Base-by-base conservation (phyloP, 106 monocot genomes). In the Dendrobium nobile region DNA sequence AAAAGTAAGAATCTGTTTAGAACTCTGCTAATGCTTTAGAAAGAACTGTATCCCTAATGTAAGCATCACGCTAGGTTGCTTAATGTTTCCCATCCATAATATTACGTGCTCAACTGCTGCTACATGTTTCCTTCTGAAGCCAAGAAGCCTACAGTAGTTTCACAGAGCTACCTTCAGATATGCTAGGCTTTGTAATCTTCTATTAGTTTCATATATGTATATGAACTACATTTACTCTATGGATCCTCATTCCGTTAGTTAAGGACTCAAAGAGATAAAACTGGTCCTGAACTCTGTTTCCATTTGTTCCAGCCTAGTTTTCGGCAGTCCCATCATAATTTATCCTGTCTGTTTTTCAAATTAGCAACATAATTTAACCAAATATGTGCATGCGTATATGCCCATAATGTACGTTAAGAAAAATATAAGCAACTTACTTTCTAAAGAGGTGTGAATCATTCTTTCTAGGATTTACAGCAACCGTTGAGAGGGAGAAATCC, bases 381-480 rank as follows among this genome's bases (percentile, higher is more conserved):
- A 44, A 44, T 8, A 44, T 44, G 44, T 44, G 44, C 44, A 44
- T 44, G 44, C 44, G 8, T 44, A 44, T 45, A 45, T 6, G 6
- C 9, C 45, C 45, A 45, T 9, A 45, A 45, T 45, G 45, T 45
- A 45, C 45, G 45, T 9, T 45, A 7, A 45, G 45, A 58, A 55
- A 73, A 37, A 41, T 41, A 19, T 16, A 18, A 11, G 19, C 9
- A 10, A 45, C 82, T 83, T 87, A 89, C 91, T 88, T 89, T 41
- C 80, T 82, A 27, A 75, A 77, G 2, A 78, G 59, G 54, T 84
- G 67, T 20, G 78, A 33, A 24, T 85, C 56, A 67, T 88, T 81
- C 81, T 91, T 89, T 80, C 79, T 85, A 56, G 92, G 76, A n/a
- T 91, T 78, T 45, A 95, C 77, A 18, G 80, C 70, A 22, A 92